A percentile compares a stretch with the other conserved stretches of the same genome.
phyloP scores from a whole-genome alignment of 768 basidiomycete genomes.

The Sistotremastrum niveocremeum region DNA sequence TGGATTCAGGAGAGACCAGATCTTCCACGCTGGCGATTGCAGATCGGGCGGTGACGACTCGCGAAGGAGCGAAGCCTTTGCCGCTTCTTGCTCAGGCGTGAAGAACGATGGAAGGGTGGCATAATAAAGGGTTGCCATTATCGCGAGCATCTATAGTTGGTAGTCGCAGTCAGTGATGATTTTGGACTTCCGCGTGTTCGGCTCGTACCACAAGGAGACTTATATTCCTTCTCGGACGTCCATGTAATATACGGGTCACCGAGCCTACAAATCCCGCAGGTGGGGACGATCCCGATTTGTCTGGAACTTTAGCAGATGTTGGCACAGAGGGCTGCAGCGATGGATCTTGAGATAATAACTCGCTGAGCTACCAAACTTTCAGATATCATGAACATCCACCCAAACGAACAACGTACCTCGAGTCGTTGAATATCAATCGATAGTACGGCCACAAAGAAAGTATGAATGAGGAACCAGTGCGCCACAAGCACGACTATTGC shows the following conservation, averaged over 20 bases:
- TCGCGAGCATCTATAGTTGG: conserved; percentile 54
- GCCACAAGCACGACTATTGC: conserved; percentile 89
- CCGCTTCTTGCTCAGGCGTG: conserved; percentile 8
- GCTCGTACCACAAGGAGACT: conserved; percentile 60
- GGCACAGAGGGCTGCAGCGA: conserved; percentile 34
- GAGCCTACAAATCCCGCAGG: conserved; percentile 27
- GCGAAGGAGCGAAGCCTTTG: conserved; percentile 12
- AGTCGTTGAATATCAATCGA: conserved; percentile 93
- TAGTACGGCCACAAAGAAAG: conserved; percentile 87
- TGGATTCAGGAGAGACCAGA: conserved; percentile 75
- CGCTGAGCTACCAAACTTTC: conserved; percentile 45
- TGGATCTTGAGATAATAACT: conserved; percentile 67
- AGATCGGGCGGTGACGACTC: conserved; percentile 17
- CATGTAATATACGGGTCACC: conserved; percentile 38
- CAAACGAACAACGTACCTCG: conserved; percentile 33
- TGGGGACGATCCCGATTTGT: neutral
- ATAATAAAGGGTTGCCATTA: conserved; percentile 62
- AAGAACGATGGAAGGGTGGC: conserved; percentile 40
- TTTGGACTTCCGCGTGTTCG: conserved; percentile 1
- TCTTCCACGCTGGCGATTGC: conserved; percentile 41
- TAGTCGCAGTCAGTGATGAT: neutral
- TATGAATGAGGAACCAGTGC: conserved; percentile 95
- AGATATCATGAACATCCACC: conserved; percentile 5
- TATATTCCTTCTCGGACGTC: conserved; percentile 63
- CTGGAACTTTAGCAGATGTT: conserved; percentile 8